Conservation (phyloP, 129 eudicot genomes). For the Scalesia atractyloides region DNA sequence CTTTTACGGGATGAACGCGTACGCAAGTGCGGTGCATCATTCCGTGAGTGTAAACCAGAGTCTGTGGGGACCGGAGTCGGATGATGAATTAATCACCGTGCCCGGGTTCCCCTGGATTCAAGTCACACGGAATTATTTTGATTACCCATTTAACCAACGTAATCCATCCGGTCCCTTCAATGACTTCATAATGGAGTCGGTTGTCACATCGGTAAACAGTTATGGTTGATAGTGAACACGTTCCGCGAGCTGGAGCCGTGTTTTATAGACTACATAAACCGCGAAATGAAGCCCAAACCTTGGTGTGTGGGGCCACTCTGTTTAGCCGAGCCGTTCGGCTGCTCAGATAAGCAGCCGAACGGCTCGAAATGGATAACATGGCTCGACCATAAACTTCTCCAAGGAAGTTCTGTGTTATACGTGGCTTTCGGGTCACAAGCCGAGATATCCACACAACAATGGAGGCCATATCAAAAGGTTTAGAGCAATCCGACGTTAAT, state of each 20-base stretch:
- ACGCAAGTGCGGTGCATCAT: background rate
- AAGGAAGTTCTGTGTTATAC: constrained; percentile 46
- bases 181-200: constrained; percentile 17
- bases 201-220: constrained; percentile 20
- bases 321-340: constrained; percentile 11
- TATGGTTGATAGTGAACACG: constrained; percentile 31
- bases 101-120: constrained; percentile 54
- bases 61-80: constrained; percentile 29
- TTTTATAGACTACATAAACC: constrained; percentile 20
- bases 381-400: constrained; percentile 51
- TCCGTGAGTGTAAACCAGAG: constrained; percentile 7
- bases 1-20: constrained; percentile 53
- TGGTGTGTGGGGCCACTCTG: constrained; percentile 34
- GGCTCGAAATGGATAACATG: constrained; percentile 46
- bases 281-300: constrained; percentile 22
- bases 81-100: constrained; percentile 45
- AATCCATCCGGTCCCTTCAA: constrained; percentile 9
- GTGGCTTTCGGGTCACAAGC: constrained; percentile 72
- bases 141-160: constrained; percentile 20
- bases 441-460: constrained; percentile 45
- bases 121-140: constrained; percentile 55
- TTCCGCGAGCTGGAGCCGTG: constrained; percentile 33
- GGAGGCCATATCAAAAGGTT: constrained; percentile 45
- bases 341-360: constrained; percentile 14
- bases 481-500: constrained; percentile 49